Base-by-base conservation (phyloP, 805 yeast genomes). In the Pichia phayaonensis region DNA sequence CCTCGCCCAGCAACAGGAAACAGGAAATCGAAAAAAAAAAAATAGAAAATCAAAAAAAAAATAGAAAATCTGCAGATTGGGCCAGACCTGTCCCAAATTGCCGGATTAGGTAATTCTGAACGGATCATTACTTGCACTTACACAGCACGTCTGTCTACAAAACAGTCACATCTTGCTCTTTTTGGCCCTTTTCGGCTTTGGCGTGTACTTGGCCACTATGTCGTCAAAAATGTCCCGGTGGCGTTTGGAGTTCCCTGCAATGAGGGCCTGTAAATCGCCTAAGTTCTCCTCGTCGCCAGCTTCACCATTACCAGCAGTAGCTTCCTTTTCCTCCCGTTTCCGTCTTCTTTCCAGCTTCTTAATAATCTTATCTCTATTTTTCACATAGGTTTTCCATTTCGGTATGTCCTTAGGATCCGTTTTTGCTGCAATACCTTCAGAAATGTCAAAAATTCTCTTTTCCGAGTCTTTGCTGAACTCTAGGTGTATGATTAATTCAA, bases 401-500 rank as follows among this genome's bases (percentile, higher is more conserved):
- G 54, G 50, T 21, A 50, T 52, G 45, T 69, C 65, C 18, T 70
- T 67, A 8, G 61, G 48, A 20, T 69, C 69, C 4, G 47, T 21
- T 20, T 47, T 50, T 2, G 70, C 67, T 1, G 67, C 66, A 40
- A 81, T 68, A 15, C 69, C 69, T 31, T 73, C 68, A 27, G 88
- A 76, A 1, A 81, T 72, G 2, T 62, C 63, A 50, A 75, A 77
- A 42, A 86, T 72, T 39, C 96, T 73, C 31, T 65, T 66, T 59
- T 86, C 95, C 57, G 83, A 89, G 0, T 62, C 70, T 38, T 72
- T 75, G 39, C 68, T 68, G 42, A 83, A 73, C 54, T 84, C 90
- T 47, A 86, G 73, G 65, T 90, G 96, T 11, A 94, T 85, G 4
- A 90, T 83, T 34, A 74, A 72, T 62, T 88, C 95, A 61, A 89